Evolutionary conservation across 768 basidiomycete genomes (phyloP), one percentile per base, ranked within the genome.

Genomic region (Suillus discolor): DNA sequence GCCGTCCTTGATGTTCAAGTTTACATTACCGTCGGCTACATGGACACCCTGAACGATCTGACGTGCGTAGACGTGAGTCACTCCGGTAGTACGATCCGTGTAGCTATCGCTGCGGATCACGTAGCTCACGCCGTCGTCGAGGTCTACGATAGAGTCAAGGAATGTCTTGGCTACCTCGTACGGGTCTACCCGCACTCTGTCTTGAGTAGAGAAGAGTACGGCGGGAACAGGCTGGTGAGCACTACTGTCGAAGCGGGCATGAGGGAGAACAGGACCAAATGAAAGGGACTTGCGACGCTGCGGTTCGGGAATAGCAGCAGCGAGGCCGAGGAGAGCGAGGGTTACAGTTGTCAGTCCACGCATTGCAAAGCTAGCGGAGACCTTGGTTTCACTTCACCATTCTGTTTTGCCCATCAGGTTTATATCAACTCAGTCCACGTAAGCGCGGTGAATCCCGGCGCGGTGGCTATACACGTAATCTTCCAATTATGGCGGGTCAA

Each of bases 1-100:
- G 53, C 94, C 95, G 63, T 92, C 85, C 78, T 89, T 89, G 77
- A 98, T 82, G 81, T 98, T 97, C 73, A 99, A 79, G 76, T 98
- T 98, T 81, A 97, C 87, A 77, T 97, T 91, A 36, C 92, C 93
- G 71, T 97, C 94, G 13, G 85, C 84, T 18, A 99, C 94, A 73
- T 97, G 93, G 54, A 97, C 80, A 16, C 94, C 95, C 65, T 92
- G 89, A 71, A 96, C 79, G 65, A 92, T 68, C 79, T 99, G 96
- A 70, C 90, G 86, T 67, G 91, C 88, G 74, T 96, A 97, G 70
- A 95, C 83, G 78, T 98, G 95, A 36, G 93, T 90, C 61, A 97
- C 84, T n/a, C 91, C 92, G 3, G 93, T 95, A 66, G 85, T 87
- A 65, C 80, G 78, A 79, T 98, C 96, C 57, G 92, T 94, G 78